These are phyloP conservation scores for Wilhelminamyces savonicus DNA, from an alignment of 805 yeast genomes.

Conservation along the genomic window DNA sequence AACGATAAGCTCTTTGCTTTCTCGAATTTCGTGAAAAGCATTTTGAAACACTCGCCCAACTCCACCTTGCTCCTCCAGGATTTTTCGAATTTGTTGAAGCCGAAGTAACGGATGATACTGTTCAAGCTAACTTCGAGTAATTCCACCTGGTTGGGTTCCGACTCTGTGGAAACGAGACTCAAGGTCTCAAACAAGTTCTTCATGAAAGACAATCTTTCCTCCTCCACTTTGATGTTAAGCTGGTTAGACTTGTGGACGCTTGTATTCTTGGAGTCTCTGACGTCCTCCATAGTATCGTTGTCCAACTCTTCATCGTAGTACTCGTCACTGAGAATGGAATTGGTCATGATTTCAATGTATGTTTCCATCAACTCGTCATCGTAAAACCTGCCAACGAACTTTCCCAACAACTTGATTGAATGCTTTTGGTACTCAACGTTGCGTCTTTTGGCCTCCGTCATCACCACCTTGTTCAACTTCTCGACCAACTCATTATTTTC, in stretches of 20 bases:
- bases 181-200: slow-evolving; percentile 31
- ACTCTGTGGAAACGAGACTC: slow-evolving; percentile 6
- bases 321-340: no score
- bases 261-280: slow-evolving; percentile 4
- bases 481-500: slow-evolving; percentile 19
- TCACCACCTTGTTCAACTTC: slow-evolving; percentile 38
- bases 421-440: slow-evolving; percentile 58
- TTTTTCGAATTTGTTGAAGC: slow-evolving; percentile 22
- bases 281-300: slow-evolving; percentile 9
- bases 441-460: slow-evolving; percentile 58
- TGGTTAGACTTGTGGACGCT: slow-evolving; percentile 34
- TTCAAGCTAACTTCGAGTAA: slow-evolving; percentile 23
- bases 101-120: slow-evolving; percentile 14
- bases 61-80: slow-evolving; percentile 61
- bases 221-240: slow-evolving; percentile 48
- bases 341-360: slow-evolving; percentile 30
- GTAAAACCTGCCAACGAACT: slow-evolving; percentile 36
- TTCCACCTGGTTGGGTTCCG: no score
- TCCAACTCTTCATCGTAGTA: slow-evolving; percentile 22
- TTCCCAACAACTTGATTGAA: slow-evolving; percentile 49
- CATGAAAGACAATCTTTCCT: slow-evolving; percentile 33
- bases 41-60: slow-evolving; percentile 34
- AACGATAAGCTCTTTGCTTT: slow-evolving; percentile 9
- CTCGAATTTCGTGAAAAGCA: slow-evolving; percentile 9
- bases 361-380: slow-evolving; percentile 27